Evolutionary conservation across 352 stramenopile species (phyloP), one percentile per base, ranked within the genome.

Genomic region (Pythium biforme): DNA sequence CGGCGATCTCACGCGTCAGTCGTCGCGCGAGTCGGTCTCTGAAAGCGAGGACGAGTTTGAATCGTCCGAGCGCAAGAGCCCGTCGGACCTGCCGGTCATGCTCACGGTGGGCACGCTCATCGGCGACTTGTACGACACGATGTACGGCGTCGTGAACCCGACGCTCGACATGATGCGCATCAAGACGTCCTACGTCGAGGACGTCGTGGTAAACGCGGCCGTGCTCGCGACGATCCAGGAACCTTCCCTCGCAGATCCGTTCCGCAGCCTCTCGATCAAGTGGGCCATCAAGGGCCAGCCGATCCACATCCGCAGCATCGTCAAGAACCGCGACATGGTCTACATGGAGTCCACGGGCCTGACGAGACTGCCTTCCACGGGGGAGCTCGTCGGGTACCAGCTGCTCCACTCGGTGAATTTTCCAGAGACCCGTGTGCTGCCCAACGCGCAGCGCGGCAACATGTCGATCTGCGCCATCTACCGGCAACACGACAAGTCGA

Each of bases 371-470:
- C 62, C 62, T 12, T 46, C 59, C n/a, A 75, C 55, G 4, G 77
- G 77, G n/a, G 78, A 88, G 50, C 48, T 69, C 22, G 55, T 90
- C 46, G 78, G 78, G 11, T 90, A 81, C 61, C 81, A 88, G 10
- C 56, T 90, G 19, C 53, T 83, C 17, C 81, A 88, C 66, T 87
- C 76, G 26, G 70, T 89, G 14, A 43, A 78, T 19, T 82, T 89
- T 51, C 68, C 65, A 2, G 57, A 83, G 45, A 76, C 77, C 19
- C 60, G 54, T 4, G 72, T 20, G 60, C 69, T 10, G 53, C 61
- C 1, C 64, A 59, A 26, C 59, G 79, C 53, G 41, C 75, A 53
- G 50, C 76, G 80, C 20, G 76, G 72, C 9, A 76, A 76, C 34
- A 63, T 88, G 43, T 86, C 77, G 7, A 50, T 81, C 27, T 79